Evolutionary conservation across 768 basidiomycete species (phyloP), one percentile per base, ranked within the genome.

Genomic region (Suillus spraguei): DNA sequence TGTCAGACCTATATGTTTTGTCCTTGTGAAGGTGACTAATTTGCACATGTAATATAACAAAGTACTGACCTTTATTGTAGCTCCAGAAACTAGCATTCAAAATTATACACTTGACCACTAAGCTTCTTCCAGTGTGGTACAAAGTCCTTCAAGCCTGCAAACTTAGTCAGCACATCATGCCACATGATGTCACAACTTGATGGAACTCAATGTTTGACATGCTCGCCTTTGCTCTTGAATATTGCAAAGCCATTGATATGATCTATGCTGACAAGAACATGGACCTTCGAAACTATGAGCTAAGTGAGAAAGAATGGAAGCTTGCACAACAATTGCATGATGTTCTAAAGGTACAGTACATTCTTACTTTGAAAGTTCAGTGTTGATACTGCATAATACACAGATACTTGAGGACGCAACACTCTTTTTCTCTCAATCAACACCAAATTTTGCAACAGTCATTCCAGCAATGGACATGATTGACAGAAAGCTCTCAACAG

Each of bases 381-480:
- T 22, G 33, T 42, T 44, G n/a, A 17, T 28, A 63, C 3, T 5
- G 38, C 24, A 33, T 53, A 36, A 55, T 38, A 39, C 41, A n/a
- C 38, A 74, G 72, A 59, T 67, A 17, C 62, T 67, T 24, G 70
- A 73, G 63, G 59, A 73, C 53, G 66, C 70, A 5, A 73, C 68
- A 14, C 60, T 65, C n/a, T 71, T 68, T 60, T 76, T 78, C 63
- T 72, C 69, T 13, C 28, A 53, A 1, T 65, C 63, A 1, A 66
- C 53, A 0, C 64, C 66, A 3, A 73, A 64, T 32, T 64, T 79
- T 2, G 59, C 72, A 0, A 65, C 60, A 0, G 76, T 78, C n/a
- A 74, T 78, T 11, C 70, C 72, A 0, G 75, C 75, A 0, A 77
- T 79, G 75, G 76, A 79, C 49, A 58, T 64, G 32, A 73, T 79